Evolutionary conservation across 441 rosid genomes (phyloP), one percentile per base, ranked within the genome.

Genomic region (Daphne laureola): DNA sequence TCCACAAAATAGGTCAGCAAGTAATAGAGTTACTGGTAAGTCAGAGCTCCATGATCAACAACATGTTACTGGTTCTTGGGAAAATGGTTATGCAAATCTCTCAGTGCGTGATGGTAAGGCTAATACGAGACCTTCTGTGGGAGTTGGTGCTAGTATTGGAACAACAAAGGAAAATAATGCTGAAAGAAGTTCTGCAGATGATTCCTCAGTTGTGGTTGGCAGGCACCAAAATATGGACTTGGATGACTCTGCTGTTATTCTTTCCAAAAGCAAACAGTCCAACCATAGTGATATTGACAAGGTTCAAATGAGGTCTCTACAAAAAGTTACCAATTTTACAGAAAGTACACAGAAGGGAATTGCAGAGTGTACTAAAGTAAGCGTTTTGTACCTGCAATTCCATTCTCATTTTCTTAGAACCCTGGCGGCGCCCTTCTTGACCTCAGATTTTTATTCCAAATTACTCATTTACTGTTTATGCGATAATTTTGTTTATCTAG

Each of bases 321-420:
- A 27, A 21, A 46, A 60, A 40, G 52, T 35, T 51, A 59, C 36
- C 25, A 48, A 14, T 5, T 49, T 26, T 57, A 36, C 31, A 38
- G 61, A 53, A 12, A 54, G 21, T 31, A 62, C 43, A 57, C 23
- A 38, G 47, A 23, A 63, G 48, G 68, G 55, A 26, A 17, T 40
- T 25, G 31, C 55, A 40, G 43, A 25, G 46, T 27, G 16, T 51
- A 47, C 27, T 23, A 59, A 64, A 71, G 77, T 67, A 45, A 46
- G 54, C 14, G 52, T 57, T 57, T 31, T 36, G 45, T 46, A 46
- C 13, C n/a, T 27, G 54, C 46, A 65, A 25, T 26, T 43, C 13
- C 13, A 18, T 43, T 16, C 3, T 51, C 8, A 43, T 18, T 11
- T 44, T 18, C 26, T 59, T 23, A 17, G 25, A 21, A 14, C 16